These are phyloP conservation scores for Themeda triandra DNA, from an alignment of 176 grass and related monocot species.

Conservation along the genomic window DNA sequence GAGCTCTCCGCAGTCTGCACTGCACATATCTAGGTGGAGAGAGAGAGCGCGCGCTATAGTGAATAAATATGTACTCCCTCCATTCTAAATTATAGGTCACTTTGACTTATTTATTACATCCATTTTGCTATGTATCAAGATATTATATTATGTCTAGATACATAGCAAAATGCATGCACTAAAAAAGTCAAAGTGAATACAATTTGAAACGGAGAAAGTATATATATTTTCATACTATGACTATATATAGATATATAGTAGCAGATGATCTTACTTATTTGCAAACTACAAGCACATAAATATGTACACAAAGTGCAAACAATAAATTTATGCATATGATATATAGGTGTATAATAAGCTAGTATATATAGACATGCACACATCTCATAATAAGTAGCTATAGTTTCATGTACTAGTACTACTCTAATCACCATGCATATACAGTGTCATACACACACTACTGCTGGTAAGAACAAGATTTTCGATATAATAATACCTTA, in stretches of 20 bases:
- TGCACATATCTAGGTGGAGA: background rate
- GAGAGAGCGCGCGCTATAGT: too few relatives aligned
- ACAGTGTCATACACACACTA: background rate
- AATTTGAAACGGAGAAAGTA: too few relatives aligned
- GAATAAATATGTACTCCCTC: background rate
- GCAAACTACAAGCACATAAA: background rate
- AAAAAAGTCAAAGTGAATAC: too few relatives aligned
- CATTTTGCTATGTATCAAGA: too few relatives aligned
- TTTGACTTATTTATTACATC: too few relatives aligned
- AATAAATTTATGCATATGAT: background rate
- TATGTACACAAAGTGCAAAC: background rate
- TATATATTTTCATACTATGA: background rate
- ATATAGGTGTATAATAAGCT: background rate
- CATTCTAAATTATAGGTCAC: too few relatives aligned
- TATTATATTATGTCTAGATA: too few relatives aligned
- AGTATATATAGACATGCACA: background rate
- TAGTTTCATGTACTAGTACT: background rate
- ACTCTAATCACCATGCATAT: background rate
- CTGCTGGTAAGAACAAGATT: background rate
- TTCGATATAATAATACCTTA: background rate
- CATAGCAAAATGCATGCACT: too few relatives aligned
- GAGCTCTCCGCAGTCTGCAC: background rate
- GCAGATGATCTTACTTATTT: background rate
- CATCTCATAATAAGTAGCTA: background rate
- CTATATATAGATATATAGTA: background rate